A percentile compares a stretch with the other conserved stretches of the same genome.
These are phyloP conservation scores for Camellia lanceoleosa DNA, from an alignment of 148 eudicot genomes.

Conservation along the genomic window DNA sequence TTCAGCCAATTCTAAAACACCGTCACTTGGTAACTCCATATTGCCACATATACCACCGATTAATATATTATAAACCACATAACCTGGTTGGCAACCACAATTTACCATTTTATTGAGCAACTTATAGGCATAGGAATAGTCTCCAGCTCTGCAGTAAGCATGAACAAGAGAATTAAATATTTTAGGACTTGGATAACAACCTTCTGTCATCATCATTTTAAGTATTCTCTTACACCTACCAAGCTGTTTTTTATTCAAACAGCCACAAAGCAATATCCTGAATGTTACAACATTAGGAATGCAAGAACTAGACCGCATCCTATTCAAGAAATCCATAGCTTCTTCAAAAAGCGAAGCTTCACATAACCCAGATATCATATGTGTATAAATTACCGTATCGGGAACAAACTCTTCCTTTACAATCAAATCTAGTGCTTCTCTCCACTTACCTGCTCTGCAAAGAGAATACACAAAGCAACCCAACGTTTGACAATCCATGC, in stretches of 20 bases:
- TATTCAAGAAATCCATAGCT: conserved; percentile 79
- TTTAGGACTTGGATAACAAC: conserved; percentile 80
- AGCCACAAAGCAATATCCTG: conserved; percentile 71
- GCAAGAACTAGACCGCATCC: conserved; percentile 70
- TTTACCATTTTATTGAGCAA: conserved; percentile 71
- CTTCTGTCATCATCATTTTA: conserved; percentile 84
- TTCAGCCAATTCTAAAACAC: conserved; percentile 73
- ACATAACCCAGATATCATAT: conserved; percentile 91
- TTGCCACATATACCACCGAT: conserved; percentile 88
- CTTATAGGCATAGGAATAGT: conserved; percentile 73
- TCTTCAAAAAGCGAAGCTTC: conserved; percentile 92
- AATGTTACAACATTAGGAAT: conserved; percentile 81
- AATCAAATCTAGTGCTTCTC: conserved; percentile 72
- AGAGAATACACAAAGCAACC: conserved; percentile 51
- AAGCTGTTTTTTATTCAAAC: conserved; percentile 65
- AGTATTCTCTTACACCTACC: conserved; percentile 83
- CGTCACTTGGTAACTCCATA: conserved; percentile 46
- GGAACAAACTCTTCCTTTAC: conserved; percentile 73
- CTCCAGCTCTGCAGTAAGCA: conserved; percentile 68
- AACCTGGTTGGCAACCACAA: conserved; percentile 71
- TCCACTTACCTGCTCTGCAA: conserved; percentile 76
- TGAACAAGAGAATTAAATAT: conserved; percentile 77
- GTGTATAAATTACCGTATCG: conserved; percentile 70
- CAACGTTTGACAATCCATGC: conserved; percentile 52
- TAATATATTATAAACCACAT: conserved; percentile 78